phyloP scores from a whole-genome alignment of 352 stramenopile species.

The Phytophthora citrophthora region DNA sequence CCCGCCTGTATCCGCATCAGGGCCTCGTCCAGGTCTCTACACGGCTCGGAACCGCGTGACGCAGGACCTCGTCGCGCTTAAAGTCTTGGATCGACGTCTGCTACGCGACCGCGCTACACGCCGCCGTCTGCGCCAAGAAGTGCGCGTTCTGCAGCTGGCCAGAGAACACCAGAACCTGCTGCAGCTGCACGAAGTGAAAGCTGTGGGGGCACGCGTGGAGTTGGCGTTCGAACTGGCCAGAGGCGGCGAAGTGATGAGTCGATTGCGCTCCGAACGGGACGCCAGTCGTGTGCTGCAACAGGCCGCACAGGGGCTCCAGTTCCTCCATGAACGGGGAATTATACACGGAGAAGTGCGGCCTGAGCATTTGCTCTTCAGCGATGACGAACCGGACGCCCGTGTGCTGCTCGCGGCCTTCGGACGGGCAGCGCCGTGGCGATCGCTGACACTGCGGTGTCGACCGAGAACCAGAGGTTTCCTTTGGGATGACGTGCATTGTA shows the following conservation, averaged over 20 bases:
- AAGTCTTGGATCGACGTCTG: constrained; percentile 66
- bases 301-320: constrained; percentile 54
- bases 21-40: constrained; percentile 60
- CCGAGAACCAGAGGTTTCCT: constrained; percentile 36
- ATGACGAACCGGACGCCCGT: constrained; percentile 64
- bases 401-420: constrained; percentile 75
- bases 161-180: constrained; percentile 69
- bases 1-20: not conserved
- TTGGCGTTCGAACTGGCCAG: constrained; percentile 80
- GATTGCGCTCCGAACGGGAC: constrained; percentile 61
- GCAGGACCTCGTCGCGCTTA: constrained; percentile 75
- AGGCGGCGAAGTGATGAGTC: constrained; percentile 65
- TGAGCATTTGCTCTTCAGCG: constrained; percentile 79
- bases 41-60: constrained; percentile 56
- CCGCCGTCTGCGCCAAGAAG: constrained; percentile 73
- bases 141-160: constrained; percentile 57
- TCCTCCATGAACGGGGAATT: constrained; percentile 57
- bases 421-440: constrained; percentile 54
- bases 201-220: constrained; percentile 54
- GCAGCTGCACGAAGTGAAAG: constrained; percentile 67
- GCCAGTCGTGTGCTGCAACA: constrained; percentile 57
- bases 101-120: constrained; percentile 49
- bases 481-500: constrained; percentile 65
- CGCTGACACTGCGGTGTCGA: constrained; percentile 33
- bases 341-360: constrained; percentile 75